A percentile compares a stretch with the other conserved stretches of the same genome.
phyloP scores from a whole-genome alignment of 164 flowering plant species.

The Chimonanthus salicifolius region DNA sequence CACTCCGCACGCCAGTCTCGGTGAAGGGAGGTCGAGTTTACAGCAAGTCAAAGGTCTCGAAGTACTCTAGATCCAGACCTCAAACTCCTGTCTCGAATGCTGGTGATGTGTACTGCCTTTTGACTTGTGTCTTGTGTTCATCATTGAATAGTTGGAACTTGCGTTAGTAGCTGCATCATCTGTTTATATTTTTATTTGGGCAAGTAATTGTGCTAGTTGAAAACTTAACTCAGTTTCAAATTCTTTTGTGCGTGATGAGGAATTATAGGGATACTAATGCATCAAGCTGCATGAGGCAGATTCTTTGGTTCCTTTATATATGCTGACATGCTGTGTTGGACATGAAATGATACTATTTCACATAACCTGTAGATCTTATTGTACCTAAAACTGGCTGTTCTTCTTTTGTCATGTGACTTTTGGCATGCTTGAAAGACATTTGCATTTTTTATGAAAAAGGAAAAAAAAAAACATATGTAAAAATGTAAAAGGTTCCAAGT shows the following conservation, averaged over 20 bases:
- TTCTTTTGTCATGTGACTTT: too few relatives aligned
- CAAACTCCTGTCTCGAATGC: constrained; percentile 60
- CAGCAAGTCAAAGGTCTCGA: constrained; percentile 46
- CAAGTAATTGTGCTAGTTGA: not conserved
- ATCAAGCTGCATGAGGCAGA: not conserved
- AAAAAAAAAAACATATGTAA: too few relatives aligned
- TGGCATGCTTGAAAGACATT: too few relatives aligned
- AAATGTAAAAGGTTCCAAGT: too few relatives aligned
- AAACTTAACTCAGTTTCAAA: not conserved
- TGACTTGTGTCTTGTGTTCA: not conserved
- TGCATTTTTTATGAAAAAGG: too few relatives aligned
- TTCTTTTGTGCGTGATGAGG: not conserved
- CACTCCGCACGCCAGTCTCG: constrained; percentile 35
- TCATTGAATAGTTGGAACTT: not conserved
- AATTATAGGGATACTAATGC: not conserved
- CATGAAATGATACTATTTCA: not conserved
- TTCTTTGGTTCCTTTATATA: too few relatives aligned
- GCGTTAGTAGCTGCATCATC: not conserved
- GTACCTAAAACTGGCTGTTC: too few relatives aligned
- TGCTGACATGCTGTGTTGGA: not conserved
- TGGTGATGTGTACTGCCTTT: constrained; percentile 33
- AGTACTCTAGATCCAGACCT: constrained; percentile 39
- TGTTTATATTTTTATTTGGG: too few relatives aligned
- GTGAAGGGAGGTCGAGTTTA: constrained; percentile 48
- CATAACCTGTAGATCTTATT: too few relatives aligned